phyloP scores from a whole-genome alignment of 768 basidiomycete genomes.

The Kwoniella pini region DNA sequence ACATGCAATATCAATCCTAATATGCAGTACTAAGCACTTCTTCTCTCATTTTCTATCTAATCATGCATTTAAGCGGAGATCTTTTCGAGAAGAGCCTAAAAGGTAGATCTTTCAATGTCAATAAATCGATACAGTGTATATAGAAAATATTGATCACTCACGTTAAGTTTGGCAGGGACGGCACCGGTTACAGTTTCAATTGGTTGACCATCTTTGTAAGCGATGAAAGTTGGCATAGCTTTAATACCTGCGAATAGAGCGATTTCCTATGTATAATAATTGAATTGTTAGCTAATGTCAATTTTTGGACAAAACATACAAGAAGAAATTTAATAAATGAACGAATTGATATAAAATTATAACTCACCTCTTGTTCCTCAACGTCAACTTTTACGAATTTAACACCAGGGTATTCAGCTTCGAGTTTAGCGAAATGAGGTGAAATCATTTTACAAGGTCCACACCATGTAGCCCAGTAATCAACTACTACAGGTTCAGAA shows the following conservation, averaged over 20 bases:
- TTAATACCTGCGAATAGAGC: conserved; percentile 47
- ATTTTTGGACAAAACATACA: too few species aligned
- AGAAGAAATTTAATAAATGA: too few species aligned
- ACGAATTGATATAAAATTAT: not conserved
- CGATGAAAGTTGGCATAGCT: conserved; percentile 57
- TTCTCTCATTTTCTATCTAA: not conserved
- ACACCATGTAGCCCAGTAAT: conserved; percentile 55
- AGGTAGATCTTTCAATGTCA: not conserved
- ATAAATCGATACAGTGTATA: not conserved
- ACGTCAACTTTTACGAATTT: conserved; percentile 57
- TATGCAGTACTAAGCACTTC: not conserved
- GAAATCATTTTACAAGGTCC: conserved; percentile 55
- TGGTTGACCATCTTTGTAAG: conserved; percentile 53
- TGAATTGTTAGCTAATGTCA: not conserved
- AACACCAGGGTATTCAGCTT: conserved; percentile 45
- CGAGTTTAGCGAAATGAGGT: conserved; percentile 54
- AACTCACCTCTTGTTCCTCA: conserved; percentile 52
- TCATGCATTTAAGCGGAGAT: conserved; percentile 18
- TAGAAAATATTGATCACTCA: conserved; percentile 23
- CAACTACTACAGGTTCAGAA: conserved; percentile 47
- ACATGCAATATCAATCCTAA: not conserved
- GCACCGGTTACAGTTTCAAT: conserved; percentile 54
- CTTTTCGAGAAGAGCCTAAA: conserved; percentile 27
- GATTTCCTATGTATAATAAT: conserved; percentile 40
- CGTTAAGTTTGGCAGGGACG: conserved; percentile 48